These are phyloP conservation scores for Polychaeton citri DNA, from an alignment of 2,329 filamentous ascomycete species.

Conservation along the genomic window DNA sequence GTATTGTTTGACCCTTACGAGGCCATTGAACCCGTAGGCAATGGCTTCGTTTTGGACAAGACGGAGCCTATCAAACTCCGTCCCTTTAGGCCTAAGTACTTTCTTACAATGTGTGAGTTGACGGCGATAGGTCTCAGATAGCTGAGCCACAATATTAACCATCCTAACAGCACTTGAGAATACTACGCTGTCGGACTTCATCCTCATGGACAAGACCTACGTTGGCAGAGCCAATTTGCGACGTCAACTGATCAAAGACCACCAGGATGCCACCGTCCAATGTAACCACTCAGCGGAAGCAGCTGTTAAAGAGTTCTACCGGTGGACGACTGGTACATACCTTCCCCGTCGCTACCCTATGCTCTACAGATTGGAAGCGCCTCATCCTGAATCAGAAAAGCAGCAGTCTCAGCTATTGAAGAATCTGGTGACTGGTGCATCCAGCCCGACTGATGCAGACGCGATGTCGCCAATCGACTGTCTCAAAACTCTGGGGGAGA, in stretches of 20 bases:
- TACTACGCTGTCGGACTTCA: constrained; percentile 38
- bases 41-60: constrained; percentile 36
- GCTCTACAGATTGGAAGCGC: constrained; percentile 21
- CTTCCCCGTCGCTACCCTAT: constrained; percentile 44
- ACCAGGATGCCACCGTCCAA: constrained; percentile 28
- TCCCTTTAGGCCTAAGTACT: constrained; percentile 48
- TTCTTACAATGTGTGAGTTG: constrained; percentile 48
- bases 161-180: constrained; percentile 38
- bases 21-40: constrained; percentile 31
- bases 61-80: constrained; percentile 41
- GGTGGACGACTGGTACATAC: constrained; percentile 40
- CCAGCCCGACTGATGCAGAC: constrained; percentile 21
- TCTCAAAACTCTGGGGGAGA: constrained; percentile 35
- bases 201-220: constrained; percentile 49
- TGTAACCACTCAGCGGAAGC: constrained; percentile 24
- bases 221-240: constrained; percentile 38
- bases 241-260: constrained; percentile 29
- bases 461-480: constrained; percentile 24
- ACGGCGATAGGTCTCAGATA: too few relatives aligned
- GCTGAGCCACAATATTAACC: neutral
- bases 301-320: constrained; percentile 44
- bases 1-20: constrained; percentile 19
- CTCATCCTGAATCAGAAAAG: neutral
- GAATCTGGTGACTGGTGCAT: constrained; percentile 32
- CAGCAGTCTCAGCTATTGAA: constrained; percentile 15